A percentile compares a stretch with the other conserved stretches of the same genome.
Conservation (phyloP, 805 yeast species). For the Torulaspora indica region DNA sequence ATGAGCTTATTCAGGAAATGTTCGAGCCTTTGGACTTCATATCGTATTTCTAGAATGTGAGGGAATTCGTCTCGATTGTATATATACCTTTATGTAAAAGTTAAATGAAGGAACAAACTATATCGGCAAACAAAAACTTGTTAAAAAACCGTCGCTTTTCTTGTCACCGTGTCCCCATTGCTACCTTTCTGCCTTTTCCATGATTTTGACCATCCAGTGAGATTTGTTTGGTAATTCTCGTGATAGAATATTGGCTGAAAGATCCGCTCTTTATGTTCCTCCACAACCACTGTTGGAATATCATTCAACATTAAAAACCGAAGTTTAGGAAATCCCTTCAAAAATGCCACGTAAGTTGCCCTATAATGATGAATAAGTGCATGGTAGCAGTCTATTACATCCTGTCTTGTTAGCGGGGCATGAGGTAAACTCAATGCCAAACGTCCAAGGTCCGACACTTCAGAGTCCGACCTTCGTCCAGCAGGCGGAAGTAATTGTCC, state of each 20-base stretch:
- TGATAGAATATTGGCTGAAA: constrained; percentile 39
- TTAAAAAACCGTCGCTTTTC: constrained; percentile 22
- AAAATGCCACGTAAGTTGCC: constrained; percentile 35
- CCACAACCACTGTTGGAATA: constrained; percentile 35
- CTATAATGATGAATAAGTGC: constrained; percentile 39
- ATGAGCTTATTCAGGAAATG: constrained; percentile 24
- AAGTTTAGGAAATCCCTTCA: constrained; percentile 34
- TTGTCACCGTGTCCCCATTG: constrained; percentile 17
- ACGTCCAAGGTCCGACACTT: constrained; percentile 8
- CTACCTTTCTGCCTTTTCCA: constrained; percentile 12
- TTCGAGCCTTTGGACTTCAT: constrained; percentile 32
- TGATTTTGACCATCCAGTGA: constrained; percentile 31
- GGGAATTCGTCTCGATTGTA: neutral
- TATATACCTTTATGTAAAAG: neutral
- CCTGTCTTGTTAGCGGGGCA: constrained; percentile 31
- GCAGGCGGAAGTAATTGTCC: constrained; percentile 23
- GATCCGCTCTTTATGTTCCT: constrained; percentile 28
- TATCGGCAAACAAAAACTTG: neutral
- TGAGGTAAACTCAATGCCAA: constrained; percentile 26
- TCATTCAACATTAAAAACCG: constrained; percentile 40
- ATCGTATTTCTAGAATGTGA: constrained; percentile 18
- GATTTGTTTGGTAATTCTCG: constrained; percentile 32
- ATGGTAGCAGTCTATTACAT: constrained; percentile 36
- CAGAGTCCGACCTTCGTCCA: constrained; percentile 12
- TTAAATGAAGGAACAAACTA: neutral